A percentile compares a stretch with the other conserved stretches of the same genome.
These are phyloP conservation scores for Boletus tylopilopsis DNA, from an alignment of 768 basidiomycete genomes.

Conservation along the genomic window DNA sequence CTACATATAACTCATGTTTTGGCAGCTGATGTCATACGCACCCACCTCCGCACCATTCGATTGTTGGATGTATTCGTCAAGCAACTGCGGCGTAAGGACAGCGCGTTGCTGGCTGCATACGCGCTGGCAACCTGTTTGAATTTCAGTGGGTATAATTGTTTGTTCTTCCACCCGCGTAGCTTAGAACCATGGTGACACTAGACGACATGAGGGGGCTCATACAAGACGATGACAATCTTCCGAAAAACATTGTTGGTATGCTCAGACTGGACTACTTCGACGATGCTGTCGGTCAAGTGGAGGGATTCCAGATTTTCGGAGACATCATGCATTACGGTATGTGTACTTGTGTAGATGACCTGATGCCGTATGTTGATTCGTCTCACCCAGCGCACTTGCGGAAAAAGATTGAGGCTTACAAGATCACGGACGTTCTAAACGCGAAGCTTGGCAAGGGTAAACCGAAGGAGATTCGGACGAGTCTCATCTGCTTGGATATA, in stretches of 20 bases:
- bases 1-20: background rate
- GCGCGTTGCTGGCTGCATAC: constrained; percentile 18
- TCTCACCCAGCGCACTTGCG: constrained; percentile 8
- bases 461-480: constrained; percentile 14
- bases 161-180: background rate
- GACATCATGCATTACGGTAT: constrained; percentile 22
- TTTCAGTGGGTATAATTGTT: constrained; percentile 3
- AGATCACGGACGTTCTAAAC: constrained; percentile 14
- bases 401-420: background rate
- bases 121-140: constrained; percentile 15
- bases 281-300: constrained; percentile 18
- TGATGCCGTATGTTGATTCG: background rate
- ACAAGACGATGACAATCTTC: constrained; percentile 2
- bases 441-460: constrained; percentile 11
- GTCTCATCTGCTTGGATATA: constrained; percentile 20
- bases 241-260: constrained; percentile 17
- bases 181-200: background rate
- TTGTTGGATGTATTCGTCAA: constrained; percentile 6
- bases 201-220: constrained; percentile 15
- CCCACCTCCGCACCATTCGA: constrained; percentile 1
- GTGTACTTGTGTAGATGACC: background rate
- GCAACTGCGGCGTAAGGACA: constrained; percentile 8
- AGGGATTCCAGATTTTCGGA: constrained; percentile 21
- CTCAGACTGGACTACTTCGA: constrained; percentile 20
- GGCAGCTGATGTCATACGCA: constrained; percentile 3